A percentile compares a stretch with the other conserved stretches of the same genome.
Conservation (phyloP, 2,329 filamentous ascomycete genomes). For the Phialemonium atrogriseum region DNA sequence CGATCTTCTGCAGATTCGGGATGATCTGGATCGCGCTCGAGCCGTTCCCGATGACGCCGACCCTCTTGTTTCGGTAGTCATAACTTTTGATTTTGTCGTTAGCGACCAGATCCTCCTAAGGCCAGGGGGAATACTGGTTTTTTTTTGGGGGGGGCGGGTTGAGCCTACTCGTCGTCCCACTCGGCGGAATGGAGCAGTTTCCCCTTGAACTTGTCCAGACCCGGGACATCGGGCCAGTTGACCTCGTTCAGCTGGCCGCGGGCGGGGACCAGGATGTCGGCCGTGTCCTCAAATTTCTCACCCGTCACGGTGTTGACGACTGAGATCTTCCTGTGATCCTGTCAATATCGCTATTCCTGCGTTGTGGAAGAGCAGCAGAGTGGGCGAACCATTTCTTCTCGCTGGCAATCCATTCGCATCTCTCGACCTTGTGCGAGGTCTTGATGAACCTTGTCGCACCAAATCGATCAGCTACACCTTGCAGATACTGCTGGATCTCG, state of each 20-base stretch:
- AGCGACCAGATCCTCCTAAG: too few relatives aligned
- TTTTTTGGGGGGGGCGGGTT: too few relatives aligned
- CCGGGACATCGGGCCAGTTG: slow-evolving; percentile 34
- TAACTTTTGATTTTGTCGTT: slow-evolving; percentile 20
- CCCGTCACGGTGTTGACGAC: slow-evolving; percentile 26
- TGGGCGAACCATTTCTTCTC: slow-evolving; percentile 28
- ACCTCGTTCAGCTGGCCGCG: slow-evolving; percentile 33
- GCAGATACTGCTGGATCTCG: slow-evolving; percentile 43
- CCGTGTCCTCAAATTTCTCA: slow-evolving; percentile 27
- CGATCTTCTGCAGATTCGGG: slow-evolving; percentile 34
- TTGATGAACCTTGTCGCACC: slow-evolving; percentile 38
- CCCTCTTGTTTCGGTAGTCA: slow-evolving; percentile 36
- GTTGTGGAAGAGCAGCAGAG: background rate
- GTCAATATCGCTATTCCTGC: background rate
- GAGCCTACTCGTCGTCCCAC: slow-evolving; percentile 34
- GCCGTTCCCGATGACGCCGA: slow-evolving; percentile 44
- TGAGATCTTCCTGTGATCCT: slow-evolving; percentile 20
- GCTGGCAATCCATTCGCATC: slow-evolving; percentile 30
- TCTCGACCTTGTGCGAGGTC: slow-evolving; percentile 30
- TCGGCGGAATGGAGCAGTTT: slow-evolving; percentile 36
- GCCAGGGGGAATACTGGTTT: slow-evolving; percentile 7
- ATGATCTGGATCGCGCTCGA: slow-evolving; percentile 46
- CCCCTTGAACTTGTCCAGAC: slow-evolving; percentile 30
- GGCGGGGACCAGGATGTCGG: slow-evolving; percentile 31
- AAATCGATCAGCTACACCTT: slow-evolving; percentile 35